Percentiles rank a stretch among this genome's conserved stretches.
phyloP scores from a whole-genome alignment of 192 early-diverging fungal species.

The Coemansia sp. region DNA sequence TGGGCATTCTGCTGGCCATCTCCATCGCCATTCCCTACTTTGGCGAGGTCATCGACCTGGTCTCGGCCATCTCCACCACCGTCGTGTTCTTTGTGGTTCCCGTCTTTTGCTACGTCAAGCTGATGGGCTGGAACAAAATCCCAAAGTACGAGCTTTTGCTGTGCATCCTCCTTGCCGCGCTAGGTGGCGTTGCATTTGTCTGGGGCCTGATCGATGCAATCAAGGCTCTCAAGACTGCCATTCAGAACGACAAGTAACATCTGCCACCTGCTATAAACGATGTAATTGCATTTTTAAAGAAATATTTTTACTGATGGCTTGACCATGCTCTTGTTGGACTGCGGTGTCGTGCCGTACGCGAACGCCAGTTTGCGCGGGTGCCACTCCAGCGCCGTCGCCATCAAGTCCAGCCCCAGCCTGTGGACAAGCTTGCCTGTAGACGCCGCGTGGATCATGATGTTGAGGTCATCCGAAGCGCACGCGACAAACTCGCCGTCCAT shows the following conservation, averaged over 20 bases:
- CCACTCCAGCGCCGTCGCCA: conserved; percentile 35
- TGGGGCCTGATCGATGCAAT: conserved; percentile 44
- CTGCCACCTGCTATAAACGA: not conserved
- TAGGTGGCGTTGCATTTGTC: conserved; percentile 37
- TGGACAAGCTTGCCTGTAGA: conserved; percentile 24
- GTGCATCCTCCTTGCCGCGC: conserved; percentile 21
- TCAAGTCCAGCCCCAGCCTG: conserved; percentile 7
- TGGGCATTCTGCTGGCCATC: conserved; percentile 56
- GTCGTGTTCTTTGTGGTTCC: conserved; percentile 83
- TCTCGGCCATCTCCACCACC: conserved; percentile 74
- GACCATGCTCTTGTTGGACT: conserved; percentile 3
- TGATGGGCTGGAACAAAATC: conserved; percentile 59
- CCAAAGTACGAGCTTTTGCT: conserved; percentile 31
- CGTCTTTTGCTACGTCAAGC: conserved; percentile 66
- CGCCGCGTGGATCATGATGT: conserved; percentile 19
- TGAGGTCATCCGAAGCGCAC: conserved; percentile 30
- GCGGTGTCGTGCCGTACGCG: conserved; percentile 23
- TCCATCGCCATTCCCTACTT: conserved; percentile 77
- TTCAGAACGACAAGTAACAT: conserved; percentile 20
- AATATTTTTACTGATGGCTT: conserved; percentile 22
- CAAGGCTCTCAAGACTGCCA: conserved; percentile 22
- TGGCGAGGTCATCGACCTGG: conserved; percentile 67
- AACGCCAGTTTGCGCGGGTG: conserved; percentile 38
- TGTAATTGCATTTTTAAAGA: not conserved
- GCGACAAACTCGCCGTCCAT: conserved; percentile 34